Base-by-base conservation (phyloP, 805 yeast species). In the Saturnispora silvae region DNA sequence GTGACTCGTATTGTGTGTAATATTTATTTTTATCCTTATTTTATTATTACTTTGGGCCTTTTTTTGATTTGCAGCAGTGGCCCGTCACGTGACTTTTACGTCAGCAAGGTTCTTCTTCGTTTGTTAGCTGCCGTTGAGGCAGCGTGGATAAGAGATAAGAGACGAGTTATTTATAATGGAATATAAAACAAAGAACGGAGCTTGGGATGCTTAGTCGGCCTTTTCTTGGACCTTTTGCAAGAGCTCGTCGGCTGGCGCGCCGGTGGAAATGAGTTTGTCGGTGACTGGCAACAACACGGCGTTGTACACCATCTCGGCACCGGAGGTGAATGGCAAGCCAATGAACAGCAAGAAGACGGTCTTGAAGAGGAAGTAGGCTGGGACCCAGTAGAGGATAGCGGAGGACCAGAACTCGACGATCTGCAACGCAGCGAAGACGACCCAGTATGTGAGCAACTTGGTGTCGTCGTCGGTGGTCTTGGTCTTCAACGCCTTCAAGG, bases 361-460 rank as follows among this genome's bases (percentile, higher is more conserved):
- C 75, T 92, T 92, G 68, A 92, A 70, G 54, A 92, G 75, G 76
- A 87, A 92, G 72, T 92, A 92, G 58, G 92, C 86, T 53, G 99
- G 98, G 48, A 92, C 64, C 94, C 96, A 84, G 72, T 86, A 86
- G 42, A 89, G 69, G 51, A 92, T 80, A 26, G 96, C 81, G 53
- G 77, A 75, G 38, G 95, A 78, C 97, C 96, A 92, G 72, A 85
- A 92, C 67, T 92, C 99, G 52, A 85, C 57, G 37, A 92, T 87
- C 59, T 78, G 84, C 65, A 92, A 74, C 51, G 78, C 77, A 13
- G 96, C 95, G 57, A 83, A 92, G n/a, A 92, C 95, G 41, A 92
- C 96, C 98, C 98, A 92, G 69, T 92, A 92, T 11, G 96, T 83
- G 54, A 92, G 72, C 57, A 83, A 74, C 58, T 81, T 79, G 33